Percentiles rank a stretch among this genome's conserved stretches.
Conservation (phyloP, 2,329 filamentous ascomycete species). For the Tolypocladium endophyticum region DNA sequence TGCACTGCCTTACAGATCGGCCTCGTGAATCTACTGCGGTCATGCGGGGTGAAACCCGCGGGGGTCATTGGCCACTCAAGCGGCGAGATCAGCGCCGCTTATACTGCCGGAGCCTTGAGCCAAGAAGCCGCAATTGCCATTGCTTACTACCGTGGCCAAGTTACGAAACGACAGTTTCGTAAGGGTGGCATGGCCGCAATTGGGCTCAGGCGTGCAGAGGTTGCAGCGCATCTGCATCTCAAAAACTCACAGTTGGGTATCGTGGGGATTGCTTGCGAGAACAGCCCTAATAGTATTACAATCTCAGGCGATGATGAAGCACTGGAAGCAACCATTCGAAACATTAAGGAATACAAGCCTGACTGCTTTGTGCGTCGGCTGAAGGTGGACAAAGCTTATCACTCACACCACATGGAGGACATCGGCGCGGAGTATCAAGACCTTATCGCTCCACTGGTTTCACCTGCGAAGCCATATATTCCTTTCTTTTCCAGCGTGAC, state of each 20-base stretch:
- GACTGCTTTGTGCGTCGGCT: slow-evolving; percentile 2
- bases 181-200: slow-evolving; percentile 11
- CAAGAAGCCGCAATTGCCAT: slow-evolving; percentile 14
- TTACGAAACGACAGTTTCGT: neutral
- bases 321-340: neutral
- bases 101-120: slow-evolving; percentile 10
- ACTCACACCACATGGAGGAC: slow-evolving; percentile 14
- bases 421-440: neutral
- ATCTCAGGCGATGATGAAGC: neutral
- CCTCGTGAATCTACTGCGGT: neutral
- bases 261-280: slow-evolving; percentile 2
- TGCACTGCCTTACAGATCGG: neutral
- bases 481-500: slow-evolving; percentile 3
- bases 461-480: neutral
- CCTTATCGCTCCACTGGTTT: neutral
- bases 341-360: neutral
- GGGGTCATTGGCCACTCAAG: neutral
- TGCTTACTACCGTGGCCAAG: slow-evolving; percentile 14
- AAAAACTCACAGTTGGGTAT: neutral
- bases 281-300: neutral
- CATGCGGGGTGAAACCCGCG: neutral
- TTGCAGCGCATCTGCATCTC: slow-evolving; percentile 9
- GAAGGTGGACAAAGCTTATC: slow-evolving; percentile 19
- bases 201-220: slow-evolving; percentile 17
- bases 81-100: slow-evolving; percentile 29